phyloP scores from a whole-genome alignment of 169 alveolate genomes.

The Plasmodium yoelii region DNA sequence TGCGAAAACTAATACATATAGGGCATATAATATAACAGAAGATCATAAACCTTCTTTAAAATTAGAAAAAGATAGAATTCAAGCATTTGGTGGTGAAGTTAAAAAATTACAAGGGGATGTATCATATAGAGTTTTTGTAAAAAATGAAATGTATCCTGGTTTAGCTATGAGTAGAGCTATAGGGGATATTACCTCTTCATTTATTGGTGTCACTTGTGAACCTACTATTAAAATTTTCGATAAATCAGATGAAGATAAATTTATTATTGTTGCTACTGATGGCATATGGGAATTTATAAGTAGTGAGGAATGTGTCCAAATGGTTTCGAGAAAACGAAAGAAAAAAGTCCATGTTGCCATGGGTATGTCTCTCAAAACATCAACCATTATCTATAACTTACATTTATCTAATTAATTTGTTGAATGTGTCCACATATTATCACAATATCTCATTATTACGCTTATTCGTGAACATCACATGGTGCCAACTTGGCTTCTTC shows the following conservation, averaged over 20 bases:
- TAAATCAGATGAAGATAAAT: slow-evolving; percentile 76
- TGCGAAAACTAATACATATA: slow-evolving; percentile 49
- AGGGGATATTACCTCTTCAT: slow-evolving; percentile 91
- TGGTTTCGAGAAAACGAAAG: slow-evolving; percentile 70
- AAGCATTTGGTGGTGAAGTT: slow-evolving; percentile 90
- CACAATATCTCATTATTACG: neutral
- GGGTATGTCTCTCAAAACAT: slow-evolving; percentile 19
- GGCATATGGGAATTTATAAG: slow-evolving; percentile 86
- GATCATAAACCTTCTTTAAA: slow-evolving; percentile 90
- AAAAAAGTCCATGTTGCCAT: slow-evolving; percentile 71
- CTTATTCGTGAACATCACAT: neutral
- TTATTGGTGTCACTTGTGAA: slow-evolving; percentile 90
- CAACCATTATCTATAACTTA: neutral
- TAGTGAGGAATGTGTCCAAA: slow-evolving; percentile 79
- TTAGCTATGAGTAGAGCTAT: slow-evolving; percentile 93
- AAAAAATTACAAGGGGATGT: slow-evolving; percentile 86
- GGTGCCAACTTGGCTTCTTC: neutral
- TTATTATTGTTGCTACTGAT: slow-evolving; percentile 82
- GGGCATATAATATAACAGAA: slow-evolving; percentile 84
- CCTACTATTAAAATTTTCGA: slow-evolving; percentile 86
- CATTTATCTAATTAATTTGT: neutral
- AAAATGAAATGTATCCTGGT: slow-evolving; percentile 88
- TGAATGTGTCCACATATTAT: neutral
- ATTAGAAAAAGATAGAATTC: slow-evolving; percentile 88
- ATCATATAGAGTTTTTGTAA: slow-evolving; percentile 90